Evolutionary conservation across 768 basidiomycete genomes (phyloP).

Genomic region (Lactifluus subvellereus): DNA sequence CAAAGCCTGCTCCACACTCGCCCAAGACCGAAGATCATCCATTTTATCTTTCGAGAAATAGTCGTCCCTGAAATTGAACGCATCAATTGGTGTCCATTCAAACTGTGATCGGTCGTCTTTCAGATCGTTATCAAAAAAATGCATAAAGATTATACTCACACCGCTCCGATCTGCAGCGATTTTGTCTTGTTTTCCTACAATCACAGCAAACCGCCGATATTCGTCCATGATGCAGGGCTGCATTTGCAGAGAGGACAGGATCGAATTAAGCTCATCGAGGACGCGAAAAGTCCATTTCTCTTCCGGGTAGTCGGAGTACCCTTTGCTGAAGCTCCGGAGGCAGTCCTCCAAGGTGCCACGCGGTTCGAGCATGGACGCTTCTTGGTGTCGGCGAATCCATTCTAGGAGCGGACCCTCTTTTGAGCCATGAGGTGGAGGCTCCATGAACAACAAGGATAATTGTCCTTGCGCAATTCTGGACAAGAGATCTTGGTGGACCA

Average conservation of each 20-base stretch:
- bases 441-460: constrained; percentile 43
- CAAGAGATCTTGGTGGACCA: constrained; percentile 33
- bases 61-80: constrained; percentile 58
- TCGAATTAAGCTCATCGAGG: constrained; percentile 39
- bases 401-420: neutral
- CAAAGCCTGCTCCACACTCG: constrained; percentile 11
- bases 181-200: constrained; percentile 38
- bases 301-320: constrained; percentile 34
- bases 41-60: constrained; percentile 33
- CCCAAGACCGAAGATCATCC: constrained; percentile 16
- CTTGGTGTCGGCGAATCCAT: constrained; percentile 17
- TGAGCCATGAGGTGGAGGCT: constrained; percentile 38
- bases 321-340: constrained; percentile 36
- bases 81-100: constrained; percentile 43
- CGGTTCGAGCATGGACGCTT: constrained; percentile 27
- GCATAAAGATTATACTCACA: constrained; percentile 36
- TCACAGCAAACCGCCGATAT: constrained; percentile 61
- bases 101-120: constrained; percentile 36
- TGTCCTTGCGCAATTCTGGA: constrained; percentile 50
- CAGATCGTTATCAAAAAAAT: constrained; percentile 12
- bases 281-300: constrained; percentile 36
- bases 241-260: constrained; percentile 39
- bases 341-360: constrained; percentile 42
- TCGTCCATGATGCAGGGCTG: constrained; percentile 58
- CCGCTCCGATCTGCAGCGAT: constrained; percentile 34